Base-by-base conservation (phyloP, 208 protist genomes). In the Trypanosoma brucei region DNA sequence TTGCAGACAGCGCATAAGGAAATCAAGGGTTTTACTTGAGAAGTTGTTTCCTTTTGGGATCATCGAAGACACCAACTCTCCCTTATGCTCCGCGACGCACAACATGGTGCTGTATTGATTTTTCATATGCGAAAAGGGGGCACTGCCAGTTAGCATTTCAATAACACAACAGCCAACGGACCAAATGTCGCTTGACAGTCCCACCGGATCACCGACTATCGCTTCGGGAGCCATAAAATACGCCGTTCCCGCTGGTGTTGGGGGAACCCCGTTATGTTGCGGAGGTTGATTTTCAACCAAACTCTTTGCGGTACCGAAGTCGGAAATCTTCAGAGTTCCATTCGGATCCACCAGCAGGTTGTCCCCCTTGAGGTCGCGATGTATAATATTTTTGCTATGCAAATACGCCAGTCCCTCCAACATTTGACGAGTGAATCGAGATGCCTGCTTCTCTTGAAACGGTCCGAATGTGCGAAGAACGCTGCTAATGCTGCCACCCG, bases 141-240 rank as follows among this genome's bases (percentile, higher is more conserved):
- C 78, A 42, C 51, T 63, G 33, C 85, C 85, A 1, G 85, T 82
- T 13, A 97, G 65, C 89, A 97, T 95, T 73, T 97, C 86, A 62
- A 96, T 84, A 22, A 95, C 80, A 52, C 84, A 93, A 74, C 91
- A 97, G 8, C 81, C 93, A 11, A 95, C 72, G n/a, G 83, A 89
- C 92, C 93, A 97, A 31, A 97, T 79, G 65, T 97, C 93, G 13
- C 86, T 78, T 37, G 61, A 2, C 54, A 79, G 45, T 9, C 77
- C 72, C 30, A 59, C 72, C n/a, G 54, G 35, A 5, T 79, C 58
- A 3, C 68, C 71, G 1, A 75, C 60, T 53, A 97, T 78, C 13
- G 94, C 78, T 58, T 97, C 94, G 14, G 94, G 94, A 0, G 94
- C 84, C 76, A 97, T 94, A 58, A 93, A 97, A 74, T 92, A 85